These are phyloP conservation scores for Zygotorulaspora florentina DNA, from an alignment of 805 yeast species.

Conservation along the genomic window DNA sequence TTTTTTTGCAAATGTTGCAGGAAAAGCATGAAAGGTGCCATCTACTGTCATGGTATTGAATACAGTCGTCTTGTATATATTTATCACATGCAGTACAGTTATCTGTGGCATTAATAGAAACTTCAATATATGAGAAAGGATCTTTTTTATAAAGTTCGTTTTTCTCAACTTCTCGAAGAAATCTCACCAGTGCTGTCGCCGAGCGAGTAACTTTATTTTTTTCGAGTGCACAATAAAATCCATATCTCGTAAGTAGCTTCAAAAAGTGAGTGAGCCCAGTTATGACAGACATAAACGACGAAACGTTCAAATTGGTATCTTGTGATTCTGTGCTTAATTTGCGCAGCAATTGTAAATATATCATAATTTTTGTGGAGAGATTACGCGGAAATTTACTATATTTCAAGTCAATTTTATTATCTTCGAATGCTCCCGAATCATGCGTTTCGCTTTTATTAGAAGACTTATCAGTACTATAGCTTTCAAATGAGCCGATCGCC, in stretches of 20 bases:
- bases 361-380: slow-evolving; percentile 83
- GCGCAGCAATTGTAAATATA: slow-evolving; percentile 77
- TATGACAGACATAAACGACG: slow-evolving; percentile 72
- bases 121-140: slow-evolving; percentile 41
- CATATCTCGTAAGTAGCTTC: slow-evolving; percentile 76
- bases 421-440: slow-evolving; percentile 4
- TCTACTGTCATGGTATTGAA: slow-evolving; percentile 53
- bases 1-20: slow-evolving; percentile 56
- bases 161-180: slow-evolving; percentile 49
- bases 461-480: slow-evolving; percentile 16
- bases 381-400: slow-evolving; percentile 64
- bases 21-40: slow-evolving; percentile 80
- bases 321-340: slow-evolving; percentile 44
- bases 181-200: slow-evolving; percentile 58
- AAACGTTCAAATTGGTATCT: slow-evolving; percentile 35
- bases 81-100: slow-evolving; percentile 65
- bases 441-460: slow-evolving; percentile 4
- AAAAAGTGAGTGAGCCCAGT: slow-evolving; percentile 91
- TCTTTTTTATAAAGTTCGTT: slow-evolving; percentile 39
- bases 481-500: slow-evolving; percentile 57
- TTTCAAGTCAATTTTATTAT: slow-evolving; percentile 14
- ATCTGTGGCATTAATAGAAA: slow-evolving; percentile 65
- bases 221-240: slow-evolving; percentile 72
- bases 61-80: slow-evolving; percentile 82
- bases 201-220: slow-evolving; percentile 55